Percentiles rank a stretch among this genome's conserved stretches.
phyloP scores from a whole-genome alignment of 225 moss, liverwort and hornwort species.

The Sphagnum contortum region DNA sequence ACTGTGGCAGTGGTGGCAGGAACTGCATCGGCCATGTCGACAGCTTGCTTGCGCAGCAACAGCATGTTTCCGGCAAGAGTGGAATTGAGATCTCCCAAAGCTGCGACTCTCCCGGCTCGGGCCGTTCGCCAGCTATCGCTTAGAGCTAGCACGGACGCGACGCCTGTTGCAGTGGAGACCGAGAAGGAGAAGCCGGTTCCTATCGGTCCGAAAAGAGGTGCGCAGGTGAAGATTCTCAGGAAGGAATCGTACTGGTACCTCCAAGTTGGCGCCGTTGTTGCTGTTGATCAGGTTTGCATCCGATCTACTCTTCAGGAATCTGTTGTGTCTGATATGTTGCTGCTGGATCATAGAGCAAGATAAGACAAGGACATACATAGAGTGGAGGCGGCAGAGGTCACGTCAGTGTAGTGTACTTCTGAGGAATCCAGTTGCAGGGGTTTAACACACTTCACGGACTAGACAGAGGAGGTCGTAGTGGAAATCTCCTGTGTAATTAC shows the following conservation, averaged over 20 bases:
- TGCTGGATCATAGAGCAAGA: neutral
- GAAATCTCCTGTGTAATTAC: too few relatives aligned
- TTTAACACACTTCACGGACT: too few relatives aligned
- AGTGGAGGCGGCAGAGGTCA: neutral
- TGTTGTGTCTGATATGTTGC: neutral
- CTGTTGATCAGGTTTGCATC: constrained; percentile 44
- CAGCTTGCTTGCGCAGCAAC: constrained; percentile 20
- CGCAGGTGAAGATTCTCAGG: constrained; percentile 34
- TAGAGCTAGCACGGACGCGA: constrained; percentile 18
- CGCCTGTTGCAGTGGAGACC: neutral
- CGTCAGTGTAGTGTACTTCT: neutral
- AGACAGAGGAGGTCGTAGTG: too few relatives aligned
- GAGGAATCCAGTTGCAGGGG: too few relatives aligned
- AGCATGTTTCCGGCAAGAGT: constrained; percentile 16
- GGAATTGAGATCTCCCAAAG: constrained; percentile 10
- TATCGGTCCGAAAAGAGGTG: constrained; percentile 18
- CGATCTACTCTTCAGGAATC: neutral
- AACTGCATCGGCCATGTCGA: constrained; percentile 12
- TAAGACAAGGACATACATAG: neutral
- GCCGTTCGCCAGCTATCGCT: constrained; percentile 4
- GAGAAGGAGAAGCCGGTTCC: constrained; percentile 6
- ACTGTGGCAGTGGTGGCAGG: constrained; percentile 19
- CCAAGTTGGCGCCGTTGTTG: constrained; percentile 44
- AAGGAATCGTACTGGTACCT: constrained; percentile 55
- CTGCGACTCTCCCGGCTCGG: neutral